Evolutionary conservation across 2,329 filamentous ascomycete species (phyloP), one percentile per base, ranked within the genome.

Genomic region (Grosmannia huntii): DNA sequence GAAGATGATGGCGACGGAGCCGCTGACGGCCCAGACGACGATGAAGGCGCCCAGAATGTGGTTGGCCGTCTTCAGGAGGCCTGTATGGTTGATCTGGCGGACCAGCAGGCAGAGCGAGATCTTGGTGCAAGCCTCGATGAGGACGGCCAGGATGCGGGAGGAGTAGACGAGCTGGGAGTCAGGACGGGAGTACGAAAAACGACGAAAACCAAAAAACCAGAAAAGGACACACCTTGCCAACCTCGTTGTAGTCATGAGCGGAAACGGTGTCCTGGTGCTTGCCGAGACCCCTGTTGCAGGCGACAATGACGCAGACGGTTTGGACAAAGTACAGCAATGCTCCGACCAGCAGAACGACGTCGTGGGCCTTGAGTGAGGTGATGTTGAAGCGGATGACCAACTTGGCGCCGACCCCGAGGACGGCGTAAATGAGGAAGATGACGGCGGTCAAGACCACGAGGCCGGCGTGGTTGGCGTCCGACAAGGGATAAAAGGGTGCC

Each of bases 1-100:
- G 48, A 62, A 53, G 2, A 57, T 3, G 16, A 23, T 12, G 2
- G 60, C 51, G 6, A 62, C 50, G 25, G 59, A 14, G 16, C 58
- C 55, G 51, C 31, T 60, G 62, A 81, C 85, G 7, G 49, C 38
- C 50, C 50, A 53, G 7, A 25, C 36, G 2, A 54, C 5, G 2
- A 53, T 27, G 27, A 57, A 2, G n/a, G 25, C 38, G 27, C 25
- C 56, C 21, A 57, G 38, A 2, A 14, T 38, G 10, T 19, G 1
- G 27, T 57, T 57, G 27, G 56, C 56, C 56, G 3, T 25, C 33
- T 53, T 33, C 12, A 53, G 5, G 2, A 23, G 38, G 38, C 38
- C 56, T 1, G 28, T 36, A 14, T n/a, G 21, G 38, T 11, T 53
- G 38, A 57, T 57, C 1, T 57, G 50, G 33, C 41, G 50, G 56